These are phyloP conservation scores for Aspergillus versicolor DNA, from an alignment of 2,329 filamentous ascomycete genomes.

Conservation along the genomic window DNA sequence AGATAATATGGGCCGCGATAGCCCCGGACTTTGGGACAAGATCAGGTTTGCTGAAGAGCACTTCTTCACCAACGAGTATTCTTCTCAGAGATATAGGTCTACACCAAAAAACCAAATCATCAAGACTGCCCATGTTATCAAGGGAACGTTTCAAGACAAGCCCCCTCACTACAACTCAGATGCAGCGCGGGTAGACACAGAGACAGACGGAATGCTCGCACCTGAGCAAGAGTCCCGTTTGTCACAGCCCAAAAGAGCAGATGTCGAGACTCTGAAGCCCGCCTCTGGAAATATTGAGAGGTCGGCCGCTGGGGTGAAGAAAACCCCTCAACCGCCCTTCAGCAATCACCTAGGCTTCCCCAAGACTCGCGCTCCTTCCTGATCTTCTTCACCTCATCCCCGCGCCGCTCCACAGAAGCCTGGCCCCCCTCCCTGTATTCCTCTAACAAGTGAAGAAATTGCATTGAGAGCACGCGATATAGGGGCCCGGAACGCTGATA, in stretches of 20 bases:
- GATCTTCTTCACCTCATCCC: background rate
- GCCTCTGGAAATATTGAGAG: background rate
- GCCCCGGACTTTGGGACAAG: constrained; percentile 6
- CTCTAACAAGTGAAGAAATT: background rate
- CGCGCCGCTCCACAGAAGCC: background rate
- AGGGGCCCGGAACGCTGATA: too few relatives aligned
- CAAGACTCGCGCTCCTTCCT: too few relatives aligned
- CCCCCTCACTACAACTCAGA: background rate
- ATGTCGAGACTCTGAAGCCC: background rate
- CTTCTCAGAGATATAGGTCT: background rate
- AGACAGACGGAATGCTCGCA: background rate
- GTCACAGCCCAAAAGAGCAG: background rate
- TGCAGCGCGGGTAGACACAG: background rate
- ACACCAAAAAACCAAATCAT: too few relatives aligned
- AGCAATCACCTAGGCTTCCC: background rate
- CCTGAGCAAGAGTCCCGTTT: background rate
- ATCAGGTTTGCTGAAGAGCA: constrained; percentile 5
- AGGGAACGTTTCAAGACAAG: background rate
- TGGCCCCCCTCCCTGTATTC: background rate
- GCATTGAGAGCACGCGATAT: background rate
- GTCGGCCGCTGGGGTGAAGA: background rate
- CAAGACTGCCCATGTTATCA: too few relatives aligned
- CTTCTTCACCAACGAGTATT: background rate
- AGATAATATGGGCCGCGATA: background rate
- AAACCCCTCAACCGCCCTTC: background rate